Conservation (phyloP, 148 eudicot species). For the Cornus florida region DNA sequence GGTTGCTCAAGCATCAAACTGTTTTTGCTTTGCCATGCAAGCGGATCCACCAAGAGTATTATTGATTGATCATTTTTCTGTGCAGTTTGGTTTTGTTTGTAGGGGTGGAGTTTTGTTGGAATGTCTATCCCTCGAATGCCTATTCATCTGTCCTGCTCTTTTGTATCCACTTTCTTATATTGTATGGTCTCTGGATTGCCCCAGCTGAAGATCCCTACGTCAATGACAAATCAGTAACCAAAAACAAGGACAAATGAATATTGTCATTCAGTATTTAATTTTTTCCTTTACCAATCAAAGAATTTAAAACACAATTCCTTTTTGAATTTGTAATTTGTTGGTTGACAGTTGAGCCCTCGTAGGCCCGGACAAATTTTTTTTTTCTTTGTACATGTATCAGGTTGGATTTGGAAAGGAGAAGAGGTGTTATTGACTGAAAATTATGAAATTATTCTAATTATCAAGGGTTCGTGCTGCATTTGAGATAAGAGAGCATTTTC, state of each 20-base stretch:
- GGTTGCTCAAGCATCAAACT: background rate
- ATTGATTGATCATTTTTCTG: background rate
- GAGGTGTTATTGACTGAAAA: too few relatives aligned
- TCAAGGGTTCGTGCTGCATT: too few relatives aligned
- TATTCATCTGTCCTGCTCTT: conserved; percentile 67
- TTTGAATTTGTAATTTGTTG: too few relatives aligned
- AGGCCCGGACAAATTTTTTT: background rate
- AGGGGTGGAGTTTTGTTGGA: conserved; percentile 78
- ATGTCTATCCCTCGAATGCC: conserved; percentile 64
- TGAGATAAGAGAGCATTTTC: too few relatives aligned
- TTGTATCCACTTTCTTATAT: conserved; percentile 50
- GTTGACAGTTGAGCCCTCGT: background rate
- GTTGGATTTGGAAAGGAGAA: too few relatives aligned
- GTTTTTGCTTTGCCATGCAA: background rate
- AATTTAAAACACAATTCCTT: too few relatives aligned
- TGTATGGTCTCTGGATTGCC: conserved; percentile 77
- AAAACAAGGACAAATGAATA: conserved; percentile 39
- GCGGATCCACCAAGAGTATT: background rate
- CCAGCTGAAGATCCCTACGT: conserved; percentile 62
- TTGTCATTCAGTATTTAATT: background rate
- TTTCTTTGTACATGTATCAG: too few relatives aligned
- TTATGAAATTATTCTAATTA: too few relatives aligned
- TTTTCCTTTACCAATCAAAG: too few relatives aligned
- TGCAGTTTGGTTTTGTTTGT: conserved; percentile 72
- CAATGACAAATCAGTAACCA: conserved; percentile 27